phyloP scores from a whole-genome alignment of 1,284 basidiomycete genomes.

The Apiotrichum gamsii region DNA sequence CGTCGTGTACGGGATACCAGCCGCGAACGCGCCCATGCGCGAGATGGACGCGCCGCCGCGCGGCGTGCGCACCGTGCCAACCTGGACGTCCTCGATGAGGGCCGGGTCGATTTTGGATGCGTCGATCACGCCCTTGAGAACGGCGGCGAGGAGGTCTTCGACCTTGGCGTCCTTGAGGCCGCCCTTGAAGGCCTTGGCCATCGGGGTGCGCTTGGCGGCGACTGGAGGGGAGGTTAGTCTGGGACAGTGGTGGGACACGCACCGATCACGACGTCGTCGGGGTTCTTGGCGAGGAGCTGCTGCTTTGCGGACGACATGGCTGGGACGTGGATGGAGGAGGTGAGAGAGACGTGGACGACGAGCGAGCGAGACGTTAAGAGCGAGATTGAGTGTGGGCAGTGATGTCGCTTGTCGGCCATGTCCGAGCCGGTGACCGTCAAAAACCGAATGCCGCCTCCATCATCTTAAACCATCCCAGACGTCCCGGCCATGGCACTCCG shows the following conservation, averaged over 20 bases:
- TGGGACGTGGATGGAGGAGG: constrained; percentile 2
- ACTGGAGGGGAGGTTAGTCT: constrained; percentile 2
- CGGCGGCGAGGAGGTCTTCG: constrained; percentile 73
- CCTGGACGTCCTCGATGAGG: constrained; percentile 68
- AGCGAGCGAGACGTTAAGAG: too few relatives aligned
- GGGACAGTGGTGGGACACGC: neutral
- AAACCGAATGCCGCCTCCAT: too few relatives aligned
- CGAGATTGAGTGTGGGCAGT: too few relatives aligned
- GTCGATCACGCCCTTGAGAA: constrained; percentile 48
- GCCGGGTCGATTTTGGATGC: constrained; percentile 64
- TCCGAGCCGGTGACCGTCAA: too few relatives aligned
- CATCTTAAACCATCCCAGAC: too few relatives aligned
- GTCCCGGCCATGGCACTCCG: too few relatives aligned
- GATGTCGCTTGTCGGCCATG: too few relatives aligned
- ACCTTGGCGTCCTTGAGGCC: constrained; percentile 82
- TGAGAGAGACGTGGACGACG: neutral
- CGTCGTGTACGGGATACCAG: constrained; percentile 35
- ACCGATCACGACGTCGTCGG: constrained; percentile 21
- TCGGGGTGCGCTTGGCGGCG: constrained; percentile 17
- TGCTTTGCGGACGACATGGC: constrained; percentile 11
- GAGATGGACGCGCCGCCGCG: constrained; percentile 44
- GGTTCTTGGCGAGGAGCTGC: constrained; percentile 14
- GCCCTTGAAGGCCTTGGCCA: constrained; percentile 65
- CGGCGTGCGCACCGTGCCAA: constrained; percentile 19
- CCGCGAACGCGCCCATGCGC: constrained; percentile 15